Evolutionary conservation across 768 basidiomycete genomes (phyloP).

Genomic region (Rubroboletus satanas): DNA sequence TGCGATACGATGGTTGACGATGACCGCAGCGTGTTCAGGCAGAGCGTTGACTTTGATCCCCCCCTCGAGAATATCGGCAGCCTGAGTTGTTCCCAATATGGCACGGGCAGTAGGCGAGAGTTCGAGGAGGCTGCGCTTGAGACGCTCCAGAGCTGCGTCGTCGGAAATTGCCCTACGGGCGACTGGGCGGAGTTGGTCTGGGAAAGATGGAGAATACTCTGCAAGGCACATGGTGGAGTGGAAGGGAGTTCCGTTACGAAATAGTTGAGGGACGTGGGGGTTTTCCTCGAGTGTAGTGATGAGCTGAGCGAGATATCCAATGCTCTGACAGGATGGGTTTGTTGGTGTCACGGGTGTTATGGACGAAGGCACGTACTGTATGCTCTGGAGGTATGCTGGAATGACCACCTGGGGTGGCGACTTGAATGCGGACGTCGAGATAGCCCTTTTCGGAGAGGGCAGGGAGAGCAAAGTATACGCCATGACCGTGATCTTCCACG

Average conservation of each 20-base stretch:
- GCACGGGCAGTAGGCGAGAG: background rate
- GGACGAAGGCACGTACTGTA: background rate
- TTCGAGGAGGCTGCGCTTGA: background rate
- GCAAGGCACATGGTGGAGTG: background rate
- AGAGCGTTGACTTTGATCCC: background rate
- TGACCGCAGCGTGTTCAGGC: conserved; percentile 1
- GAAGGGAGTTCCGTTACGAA: background rate
- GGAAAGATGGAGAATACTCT: background rate
- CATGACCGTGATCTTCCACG: background rate
- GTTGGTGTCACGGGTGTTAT: background rate
- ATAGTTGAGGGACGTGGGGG: background rate
- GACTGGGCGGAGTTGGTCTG: background rate
- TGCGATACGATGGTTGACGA: conserved; percentile 70
- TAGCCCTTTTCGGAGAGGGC: background rate
- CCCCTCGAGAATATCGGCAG: background rate
- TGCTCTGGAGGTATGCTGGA: background rate
- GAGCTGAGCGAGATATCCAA: background rate
- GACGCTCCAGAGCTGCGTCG: background rate
- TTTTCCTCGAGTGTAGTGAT: background rate
- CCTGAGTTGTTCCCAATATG: background rate
- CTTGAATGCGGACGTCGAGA: background rate
- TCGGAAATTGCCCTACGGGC: background rate
- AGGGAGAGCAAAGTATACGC: background rate
- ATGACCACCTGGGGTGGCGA: background rate
- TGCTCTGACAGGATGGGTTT: background rate